A percentile compares a stretch with the other conserved stretches of the same genome.
Evolutionary conservation across 164 flowering plant genomes (phyloP).

Genomic region (Vitis rotundifolia): DNA sequence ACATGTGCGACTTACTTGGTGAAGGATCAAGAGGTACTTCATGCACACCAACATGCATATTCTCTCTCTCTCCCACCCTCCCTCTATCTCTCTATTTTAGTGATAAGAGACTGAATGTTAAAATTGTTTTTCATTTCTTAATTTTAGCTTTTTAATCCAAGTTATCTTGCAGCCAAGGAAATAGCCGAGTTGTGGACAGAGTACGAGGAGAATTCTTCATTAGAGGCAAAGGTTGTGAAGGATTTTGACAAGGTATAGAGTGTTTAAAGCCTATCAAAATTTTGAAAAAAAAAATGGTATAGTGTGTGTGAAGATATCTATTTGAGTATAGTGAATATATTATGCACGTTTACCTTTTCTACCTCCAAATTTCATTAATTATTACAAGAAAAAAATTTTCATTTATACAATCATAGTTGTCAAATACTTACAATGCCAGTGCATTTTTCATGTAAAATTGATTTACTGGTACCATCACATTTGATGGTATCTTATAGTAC

Average conservation of each 20-base stretch:
- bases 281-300: background rate
- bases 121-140: background rate
- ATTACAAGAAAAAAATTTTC: too few relatives aligned
- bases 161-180: conserved; percentile 66
- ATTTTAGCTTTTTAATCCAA: background rate
- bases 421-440: too few relatives aligned
- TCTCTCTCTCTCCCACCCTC: too few relatives aligned
- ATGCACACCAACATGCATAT: too few relatives aligned
- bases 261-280: background rate
- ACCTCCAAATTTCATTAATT: too few relatives aligned
- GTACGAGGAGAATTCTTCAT: conserved; percentile 79
- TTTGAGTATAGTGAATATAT: background rate
- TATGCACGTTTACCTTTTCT: background rate
- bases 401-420: too few relatives aligned
- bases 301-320: too few relatives aligned
- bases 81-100: background rate
- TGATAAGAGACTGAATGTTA: background rate
- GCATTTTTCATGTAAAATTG: too few relatives aligned
- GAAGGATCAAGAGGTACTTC: conserved; percentile 75
- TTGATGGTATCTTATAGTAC: too few relatives aligned
- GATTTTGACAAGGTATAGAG: conserved; percentile 87
- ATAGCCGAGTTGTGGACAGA: conserved; percentile 82
- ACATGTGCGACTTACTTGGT: conserved; percentile 88
- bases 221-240: conserved; percentile 91
- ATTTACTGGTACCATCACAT: too few relatives aligned